Evolutionary conservation across 2,329 filamentous ascomycete species (phyloP).

Genomic region (Zasmidium cellare): DNA sequence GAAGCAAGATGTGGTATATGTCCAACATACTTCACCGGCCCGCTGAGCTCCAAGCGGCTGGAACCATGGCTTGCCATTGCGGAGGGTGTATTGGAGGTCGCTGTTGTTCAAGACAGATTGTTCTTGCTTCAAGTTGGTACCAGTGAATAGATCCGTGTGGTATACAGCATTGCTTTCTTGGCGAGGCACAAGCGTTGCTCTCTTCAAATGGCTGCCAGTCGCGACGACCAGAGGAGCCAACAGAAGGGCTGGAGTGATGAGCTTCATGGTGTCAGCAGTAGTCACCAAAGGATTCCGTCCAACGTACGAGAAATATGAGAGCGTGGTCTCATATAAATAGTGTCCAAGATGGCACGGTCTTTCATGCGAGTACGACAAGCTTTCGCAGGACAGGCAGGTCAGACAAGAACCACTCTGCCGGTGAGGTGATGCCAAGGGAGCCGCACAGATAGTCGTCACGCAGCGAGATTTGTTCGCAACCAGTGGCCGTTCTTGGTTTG

Average conservation of each 20-base stretch:
- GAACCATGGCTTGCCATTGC: conserved; percentile 31
- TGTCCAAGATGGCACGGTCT: not conserved
- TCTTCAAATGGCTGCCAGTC: conserved; percentile 14
- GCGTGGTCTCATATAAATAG: not conserved
- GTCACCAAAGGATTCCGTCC: not conserved
- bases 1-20: too few relatives aligned
- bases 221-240: conserved; percentile 13
- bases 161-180: conserved; percentile 12
- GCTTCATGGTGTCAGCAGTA: conserved; percentile 13
- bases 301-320: not conserved
- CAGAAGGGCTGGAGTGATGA: conserved; percentile 10
- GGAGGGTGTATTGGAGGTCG: conserved; percentile 30
- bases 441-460: not conserved
- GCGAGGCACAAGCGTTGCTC: conserved; percentile 13
- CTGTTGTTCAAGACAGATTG: conserved; percentile 29
- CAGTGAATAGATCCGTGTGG: conserved; percentile 29
- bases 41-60: conserved; percentile 40
- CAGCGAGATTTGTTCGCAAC: not conserved
- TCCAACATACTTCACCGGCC: conserved; percentile 42
- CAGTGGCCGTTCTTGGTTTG: not conserved
- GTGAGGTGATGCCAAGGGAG: conserved; percentile 5
- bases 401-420: not conserved
- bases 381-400: not conserved
- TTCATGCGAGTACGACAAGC: not conserved
- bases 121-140: conserved; percentile 27